Percentiles rank a stretch among this genome's conserved stretches.
These are phyloP conservation scores for Rhizopogon vinicolor DNA, from an alignment of 768 basidiomycete species.

Conservation along the genomic window DNA sequence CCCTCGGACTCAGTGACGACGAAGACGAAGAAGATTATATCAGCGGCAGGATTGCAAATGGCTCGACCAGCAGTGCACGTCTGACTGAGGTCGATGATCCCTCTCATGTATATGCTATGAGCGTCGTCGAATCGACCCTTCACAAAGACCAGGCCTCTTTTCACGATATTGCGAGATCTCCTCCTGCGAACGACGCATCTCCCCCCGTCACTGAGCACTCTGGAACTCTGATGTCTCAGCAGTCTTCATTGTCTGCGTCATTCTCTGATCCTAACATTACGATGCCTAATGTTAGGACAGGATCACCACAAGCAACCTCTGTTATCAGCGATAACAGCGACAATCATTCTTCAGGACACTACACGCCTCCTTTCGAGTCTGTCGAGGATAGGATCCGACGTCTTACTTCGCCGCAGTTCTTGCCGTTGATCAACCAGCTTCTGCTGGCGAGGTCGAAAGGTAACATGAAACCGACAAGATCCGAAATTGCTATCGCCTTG, in stretches of 20 bases:
- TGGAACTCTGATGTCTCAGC: not conserved
- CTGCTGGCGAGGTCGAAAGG: slow-evolving; percentile 26
- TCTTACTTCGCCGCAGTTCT: too few species aligned
- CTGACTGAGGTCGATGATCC: not conserved
- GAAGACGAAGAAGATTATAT: not conserved
- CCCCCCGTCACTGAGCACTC: not conserved
- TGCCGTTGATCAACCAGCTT: too few species aligned
- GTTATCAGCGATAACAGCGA: slow-evolving; percentile 2
- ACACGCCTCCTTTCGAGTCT: not conserved
- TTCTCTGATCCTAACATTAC: not conserved
- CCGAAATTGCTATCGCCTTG: slow-evolving; percentile 36
- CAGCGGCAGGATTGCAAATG: not conserved
- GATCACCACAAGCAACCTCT: not conserved
- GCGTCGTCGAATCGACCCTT: not conserved
- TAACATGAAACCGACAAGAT: slow-evolving; percentile 30
- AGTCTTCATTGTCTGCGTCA: not conserved
- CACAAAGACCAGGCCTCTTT: not conserved
- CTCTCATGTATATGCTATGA: not conserved
- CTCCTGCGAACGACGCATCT: not conserved
- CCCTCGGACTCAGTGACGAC: slow-evolving; percentile 4
- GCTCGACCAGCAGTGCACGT: not conserved
- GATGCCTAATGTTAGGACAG: not conserved
- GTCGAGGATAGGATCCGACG: too few species aligned
- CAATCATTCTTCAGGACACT: slow-evolving; percentile 1
- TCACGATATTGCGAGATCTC: not conserved